These are phyloP conservation scores for Apiotrichum porosum DNA, from an alignment of 1,284 basidiomycete genomes.

Conservation along the genomic window DNA sequence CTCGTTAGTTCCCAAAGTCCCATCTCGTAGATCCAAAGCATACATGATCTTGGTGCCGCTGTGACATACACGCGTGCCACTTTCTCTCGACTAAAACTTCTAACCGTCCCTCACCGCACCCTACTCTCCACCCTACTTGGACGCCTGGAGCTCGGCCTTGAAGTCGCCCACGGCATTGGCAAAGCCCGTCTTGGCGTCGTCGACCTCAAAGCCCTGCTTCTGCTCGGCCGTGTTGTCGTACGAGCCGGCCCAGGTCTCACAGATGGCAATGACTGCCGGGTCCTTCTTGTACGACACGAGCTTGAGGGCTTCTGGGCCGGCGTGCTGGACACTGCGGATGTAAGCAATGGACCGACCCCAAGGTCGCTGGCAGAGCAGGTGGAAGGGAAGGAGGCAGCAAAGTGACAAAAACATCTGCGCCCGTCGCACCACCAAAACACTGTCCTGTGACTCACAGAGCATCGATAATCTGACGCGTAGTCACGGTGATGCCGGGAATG, in stretches of 20 bases:
- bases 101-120: too few relatives aligned
- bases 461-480: conserved; percentile 45
- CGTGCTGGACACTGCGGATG: conserved; percentile 31
- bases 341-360: too few relatives aligned
- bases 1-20: too few relatives aligned
- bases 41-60: too few relatives aligned
- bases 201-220: conserved; percentile 43
- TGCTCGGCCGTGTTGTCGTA: conserved; percentile 38
- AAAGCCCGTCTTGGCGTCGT: conserved; percentile 42
- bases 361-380: too few relatives aligned
- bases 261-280: conserved; percentile 44
- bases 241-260: conserved; percentile 47
- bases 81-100: too few relatives aligned
- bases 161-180: conserved; percentile 46
- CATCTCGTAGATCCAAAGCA: too few relatives aligned
- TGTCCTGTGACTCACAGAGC: conserved; percentile 31
- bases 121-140: conserved; percentile 2
- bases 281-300: conserved; percentile 47
- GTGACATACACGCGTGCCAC: too few relatives aligned
- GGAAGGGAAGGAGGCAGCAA: too few relatives aligned
- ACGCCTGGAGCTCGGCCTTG: conserved; percentile 30
- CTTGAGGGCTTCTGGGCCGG: conserved; percentile 35
- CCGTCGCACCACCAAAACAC: background rate
- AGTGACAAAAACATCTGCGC: too few relatives aligned
- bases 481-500: conserved; percentile 48